Evolutionary conservation across 495 filamentous ascomycete genomes (phyloP).

Genomic region (Tuber borchii): DNA sequence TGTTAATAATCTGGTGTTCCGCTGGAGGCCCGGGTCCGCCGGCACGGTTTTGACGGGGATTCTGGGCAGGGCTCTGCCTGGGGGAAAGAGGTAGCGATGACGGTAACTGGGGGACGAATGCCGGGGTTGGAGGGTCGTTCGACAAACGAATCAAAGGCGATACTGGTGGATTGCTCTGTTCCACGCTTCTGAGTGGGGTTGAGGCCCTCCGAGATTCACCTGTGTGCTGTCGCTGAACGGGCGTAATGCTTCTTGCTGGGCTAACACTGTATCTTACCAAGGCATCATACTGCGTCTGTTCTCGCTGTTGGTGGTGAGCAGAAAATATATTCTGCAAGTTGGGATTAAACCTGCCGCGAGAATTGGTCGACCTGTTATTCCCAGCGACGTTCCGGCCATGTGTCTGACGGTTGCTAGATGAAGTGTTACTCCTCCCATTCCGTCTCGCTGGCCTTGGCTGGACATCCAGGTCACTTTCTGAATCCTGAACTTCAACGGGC

Average conservation of each 20-base stretch:
- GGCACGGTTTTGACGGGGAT: not conserved
- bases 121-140: constrained; percentile 7
- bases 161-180: constrained; percentile 24
- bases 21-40: not conserved
- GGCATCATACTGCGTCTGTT: constrained; percentile 27
- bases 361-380: constrained; percentile 6
- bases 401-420: constrained; percentile 14
- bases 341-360: constrained; percentile 25
- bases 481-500: constrained; percentile 26
- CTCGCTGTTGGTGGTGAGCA: constrained; percentile 20
- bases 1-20: constrained; percentile 5
- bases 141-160: constrained; percentile 15
- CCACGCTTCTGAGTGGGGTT: constrained; percentile 23
- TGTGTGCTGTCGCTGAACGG: constrained; percentile 34
- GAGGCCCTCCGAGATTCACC: constrained; percentile 22
- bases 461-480: constrained; percentile 32
- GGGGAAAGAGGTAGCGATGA: constrained; percentile 12
- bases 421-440: constrained; percentile 10
- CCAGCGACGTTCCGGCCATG: constrained; percentile 25
- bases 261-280: constrained; percentile 30
- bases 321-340: constrained; percentile 27
- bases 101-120: not conserved
- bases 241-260: constrained; percentile 36
- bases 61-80: constrained; percentile 3
- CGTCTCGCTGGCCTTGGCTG: constrained; percentile 14